phyloP scores from a whole-genome alignment of 176 grass and related monocot genomes.

The Carex kokanica region DNA sequence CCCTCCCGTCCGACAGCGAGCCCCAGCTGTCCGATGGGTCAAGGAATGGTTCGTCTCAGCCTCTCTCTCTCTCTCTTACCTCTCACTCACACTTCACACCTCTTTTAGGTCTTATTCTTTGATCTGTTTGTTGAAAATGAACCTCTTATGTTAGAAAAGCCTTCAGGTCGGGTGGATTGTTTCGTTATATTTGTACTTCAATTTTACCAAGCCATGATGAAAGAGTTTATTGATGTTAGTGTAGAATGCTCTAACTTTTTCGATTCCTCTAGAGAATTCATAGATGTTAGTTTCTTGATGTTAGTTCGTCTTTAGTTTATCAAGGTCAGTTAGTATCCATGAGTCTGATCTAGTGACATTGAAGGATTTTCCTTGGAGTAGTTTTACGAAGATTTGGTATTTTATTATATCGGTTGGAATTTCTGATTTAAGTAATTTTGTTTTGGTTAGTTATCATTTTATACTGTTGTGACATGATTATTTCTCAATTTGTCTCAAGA shows the following conservation, averaged over 20 bases:
- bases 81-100: neutral
- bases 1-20: constrained; percentile 36
- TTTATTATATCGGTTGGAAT: neutral
- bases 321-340: neutral
- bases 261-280: neutral
- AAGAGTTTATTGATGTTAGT: neutral
- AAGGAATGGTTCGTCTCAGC: constrained; percentile 60
- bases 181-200: neutral
- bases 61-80: neutral
- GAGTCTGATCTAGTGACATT: neutral
- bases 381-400: neutral
- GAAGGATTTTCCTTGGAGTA: neutral
- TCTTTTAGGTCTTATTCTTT: neutral
- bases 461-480: neutral
- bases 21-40: constrained; percentile 60
- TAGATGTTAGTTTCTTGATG: too few relatives aligned
- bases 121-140: neutral
- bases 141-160: neutral
- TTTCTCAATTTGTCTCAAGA: neutral
- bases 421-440: neutral
- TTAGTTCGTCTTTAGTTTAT: neutral
- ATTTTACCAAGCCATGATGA: neutral
- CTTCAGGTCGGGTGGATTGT: neutral
- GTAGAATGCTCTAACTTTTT: neutral
- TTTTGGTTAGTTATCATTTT: neutral